Evolutionary conservation across 2,329 filamentous ascomycete genomes (phyloP).

Genomic region (Diplodia intermedia): DNA sequence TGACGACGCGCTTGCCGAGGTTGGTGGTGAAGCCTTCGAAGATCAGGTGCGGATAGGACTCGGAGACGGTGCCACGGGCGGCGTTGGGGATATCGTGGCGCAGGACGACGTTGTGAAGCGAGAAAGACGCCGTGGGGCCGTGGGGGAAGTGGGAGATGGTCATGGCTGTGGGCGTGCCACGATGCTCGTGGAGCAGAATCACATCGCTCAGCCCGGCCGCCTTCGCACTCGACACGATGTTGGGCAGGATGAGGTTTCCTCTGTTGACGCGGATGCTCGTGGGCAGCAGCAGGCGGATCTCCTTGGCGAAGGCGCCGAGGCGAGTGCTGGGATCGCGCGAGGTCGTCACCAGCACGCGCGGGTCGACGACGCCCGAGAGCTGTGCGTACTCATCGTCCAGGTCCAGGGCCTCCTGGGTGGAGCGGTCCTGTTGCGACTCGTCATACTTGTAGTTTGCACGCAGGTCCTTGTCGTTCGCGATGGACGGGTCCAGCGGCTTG

Average conservation of each 20-base stretch:
- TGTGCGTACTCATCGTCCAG: slow-evolving; percentile 90
- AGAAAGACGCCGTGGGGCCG: slow-evolving; percentile 86
- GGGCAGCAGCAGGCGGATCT: slow-evolving; percentile 81
- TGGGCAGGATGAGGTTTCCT: slow-evolving; percentile 86
- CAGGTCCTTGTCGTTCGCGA: slow-evolving; percentile 85
- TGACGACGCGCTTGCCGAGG: slow-evolving; percentile 81
- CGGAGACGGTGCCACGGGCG: slow-evolving; percentile 84
- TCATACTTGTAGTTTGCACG: slow-evolving; percentile 93
- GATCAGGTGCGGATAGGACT: slow-evolving; percentile 92
- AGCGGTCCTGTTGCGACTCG: slow-evolving; percentile 75
- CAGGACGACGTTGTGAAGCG: slow-evolving; percentile 89
- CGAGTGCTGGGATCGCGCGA: slow-evolving; percentile 85
- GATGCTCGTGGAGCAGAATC: slow-evolving; percentile 82
- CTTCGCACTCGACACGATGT: slow-evolving; percentile 82
- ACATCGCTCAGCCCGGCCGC: slow-evolving; percentile 83
- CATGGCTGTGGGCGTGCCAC: slow-evolving; percentile 88
- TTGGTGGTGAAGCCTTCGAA: slow-evolving; percentile 91
- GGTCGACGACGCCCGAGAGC: slow-evolving; percentile 89
- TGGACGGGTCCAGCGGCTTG: slow-evolving; percentile 79
- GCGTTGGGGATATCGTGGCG: slow-evolving; percentile 91
- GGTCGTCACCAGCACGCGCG: slow-evolving; percentile 87
- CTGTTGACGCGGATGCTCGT: slow-evolving; percentile 89
- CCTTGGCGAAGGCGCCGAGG: slow-evolving; percentile 89
- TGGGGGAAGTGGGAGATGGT: slow-evolving; percentile 88
- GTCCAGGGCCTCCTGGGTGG: slow-evolving; percentile 71